Percentiles rank a stretch among this genome's conserved stretches.
Conservation (phyloP, 2,329 filamentous ascomycete genomes). For the Aureobasidium melanogenum region DNA sequence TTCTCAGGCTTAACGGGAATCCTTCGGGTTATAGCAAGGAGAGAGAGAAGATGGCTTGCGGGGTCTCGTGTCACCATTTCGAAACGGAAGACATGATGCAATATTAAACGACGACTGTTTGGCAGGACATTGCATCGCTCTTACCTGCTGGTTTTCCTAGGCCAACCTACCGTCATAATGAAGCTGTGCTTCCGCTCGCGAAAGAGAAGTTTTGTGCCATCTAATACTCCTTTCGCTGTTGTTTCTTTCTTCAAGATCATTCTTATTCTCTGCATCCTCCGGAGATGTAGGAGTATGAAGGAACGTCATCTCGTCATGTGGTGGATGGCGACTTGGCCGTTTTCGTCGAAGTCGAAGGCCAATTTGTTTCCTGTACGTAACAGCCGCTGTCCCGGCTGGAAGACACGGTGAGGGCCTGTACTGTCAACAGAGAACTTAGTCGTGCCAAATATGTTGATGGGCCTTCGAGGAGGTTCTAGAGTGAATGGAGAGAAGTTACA, state of each 20-base stretch:
- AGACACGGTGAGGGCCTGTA: neutral
- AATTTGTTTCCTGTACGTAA: slow-evolving; percentile 7
- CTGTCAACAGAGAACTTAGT: neutral
- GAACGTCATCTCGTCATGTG: slow-evolving; percentile 8
- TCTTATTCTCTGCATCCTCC: neutral
- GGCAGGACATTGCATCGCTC: neutral
- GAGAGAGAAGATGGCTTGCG: neutral
- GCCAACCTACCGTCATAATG: neutral
- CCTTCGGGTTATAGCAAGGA: neutral
- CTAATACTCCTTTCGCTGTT: no score
- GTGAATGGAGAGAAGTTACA: neutral
- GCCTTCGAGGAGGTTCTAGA: neutral
- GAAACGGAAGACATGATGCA: neutral
- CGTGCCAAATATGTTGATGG: neutral
- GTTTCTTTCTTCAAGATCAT: neutral
- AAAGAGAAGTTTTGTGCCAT: neutral
- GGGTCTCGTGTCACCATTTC: neutral
- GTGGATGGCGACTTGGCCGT: neutral
- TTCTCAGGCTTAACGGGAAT: neutral
- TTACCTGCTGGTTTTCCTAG: neutral
- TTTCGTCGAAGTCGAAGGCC: neutral
- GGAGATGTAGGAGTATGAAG: neutral
- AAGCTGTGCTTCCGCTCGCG: neutral
- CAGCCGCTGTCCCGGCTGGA: neutral
- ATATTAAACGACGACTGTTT: neutral